Base-by-base conservation (phyloP, 441 rosid species). In the Cnidoscolus chayamansa region DNA sequence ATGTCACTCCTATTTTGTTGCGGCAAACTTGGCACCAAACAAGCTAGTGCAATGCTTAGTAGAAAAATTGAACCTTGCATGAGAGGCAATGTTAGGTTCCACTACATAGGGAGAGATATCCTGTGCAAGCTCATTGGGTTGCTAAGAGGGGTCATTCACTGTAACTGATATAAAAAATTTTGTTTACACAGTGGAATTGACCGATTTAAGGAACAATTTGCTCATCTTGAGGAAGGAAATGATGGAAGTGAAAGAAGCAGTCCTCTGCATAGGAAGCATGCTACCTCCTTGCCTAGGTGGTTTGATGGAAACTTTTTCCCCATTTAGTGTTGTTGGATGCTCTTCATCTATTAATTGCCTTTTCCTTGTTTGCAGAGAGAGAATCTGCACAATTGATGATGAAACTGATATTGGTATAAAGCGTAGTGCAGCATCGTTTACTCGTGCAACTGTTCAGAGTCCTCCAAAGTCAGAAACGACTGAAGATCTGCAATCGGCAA, bases 211-310 rank as follows among this genome's bases (percentile, higher is more conserved):
- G 91, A 85, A 79, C 97, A 96, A 71, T 93, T 96, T 82, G 98
- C 97, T 7, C 82, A 88, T 78, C 97, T 93, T 3, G 99, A 93
- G 86, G 99, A 90, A 78, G 85, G 85, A 64, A 67, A 79, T 43
- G 92, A 88, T 57, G 83, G 77, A 77, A 87, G 83, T 62, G 96
- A 85, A 67, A 87, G 79, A 65, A 78, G 67, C 58, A 82, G 84
- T 77, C 89, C 93, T 30, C 76, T 77, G 31, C 91, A 84, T 63
- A 86, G 98, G 82, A 94, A 90, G 76, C 91, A 93, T 79, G 84
- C 97, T 59, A 82, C 94, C 60, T 96, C 99, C 62, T 86, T 91
- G 83, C 99, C 99, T 7, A 89, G 99, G 99, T 94, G 54, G 81
- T 67, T 72, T 63, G 15, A 58, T 65, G 48, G 55, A 51, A 54